A percentile compares a stretch with the other conserved stretches of the same genome.
These are phyloP conservation scores for Abelmoschus esculentus DNA, from an alignment of 345 rosid species.

Conservation along the genomic window DNA sequence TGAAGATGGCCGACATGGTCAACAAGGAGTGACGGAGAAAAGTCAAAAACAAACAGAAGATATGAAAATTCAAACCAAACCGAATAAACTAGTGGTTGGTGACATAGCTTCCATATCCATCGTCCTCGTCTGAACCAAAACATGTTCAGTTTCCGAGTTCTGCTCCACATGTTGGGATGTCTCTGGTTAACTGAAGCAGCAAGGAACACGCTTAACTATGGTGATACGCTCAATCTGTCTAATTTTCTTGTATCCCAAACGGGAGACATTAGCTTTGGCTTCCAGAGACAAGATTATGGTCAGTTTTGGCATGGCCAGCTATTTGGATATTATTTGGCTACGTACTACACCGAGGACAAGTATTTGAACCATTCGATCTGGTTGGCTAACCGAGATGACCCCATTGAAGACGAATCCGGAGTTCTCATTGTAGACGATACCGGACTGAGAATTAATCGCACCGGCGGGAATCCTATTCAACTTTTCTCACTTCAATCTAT, in stretches of 20 bases:
- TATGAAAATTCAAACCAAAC: background rate
- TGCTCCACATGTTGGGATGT: background rate
- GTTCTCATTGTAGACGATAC: background rate
- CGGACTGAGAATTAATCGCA: background rate
- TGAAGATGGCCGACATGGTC: too few relatives aligned
- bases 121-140: background rate
- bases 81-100: too few relatives aligned
- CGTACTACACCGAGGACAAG: too few relatives aligned
- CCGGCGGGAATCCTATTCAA: background rate
- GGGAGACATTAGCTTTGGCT: background rate
- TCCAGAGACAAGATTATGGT: background rate
- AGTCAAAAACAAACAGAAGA: background rate
- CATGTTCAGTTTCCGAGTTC: background rate
- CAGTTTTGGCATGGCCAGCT: too few relatives aligned
- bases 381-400: background rate
- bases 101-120: background rate
- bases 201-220: background rate
- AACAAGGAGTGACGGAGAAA: background rate
- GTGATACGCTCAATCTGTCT: background rate
- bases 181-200: background rate
- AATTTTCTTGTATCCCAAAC: background rate
- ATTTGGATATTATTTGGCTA: too few relatives aligned
- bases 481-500: background rate
- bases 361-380: too few relatives aligned
- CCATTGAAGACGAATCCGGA: background rate